phyloP scores from a whole-genome alignment of 495 filamentous ascomycete genomes.

The Friedmanniomyces simplex region DNA sequence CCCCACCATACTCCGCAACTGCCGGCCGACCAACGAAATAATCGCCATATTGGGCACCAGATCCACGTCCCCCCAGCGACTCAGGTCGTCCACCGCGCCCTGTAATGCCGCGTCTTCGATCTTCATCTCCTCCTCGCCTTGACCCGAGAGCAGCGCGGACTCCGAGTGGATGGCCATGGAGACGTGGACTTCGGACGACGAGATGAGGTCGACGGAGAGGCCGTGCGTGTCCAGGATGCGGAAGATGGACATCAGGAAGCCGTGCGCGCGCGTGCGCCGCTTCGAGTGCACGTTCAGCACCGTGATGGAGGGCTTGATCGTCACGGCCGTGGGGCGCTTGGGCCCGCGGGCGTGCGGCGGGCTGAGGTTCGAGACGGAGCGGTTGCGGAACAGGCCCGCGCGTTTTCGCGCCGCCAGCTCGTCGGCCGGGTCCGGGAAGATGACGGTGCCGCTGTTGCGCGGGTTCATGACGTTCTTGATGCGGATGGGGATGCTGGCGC shows the following conservation, averaged over 20 bases:
- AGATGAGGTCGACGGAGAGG: constrained; percentile 85
- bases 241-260: constrained; percentile 87
- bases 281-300: constrained; percentile 95
- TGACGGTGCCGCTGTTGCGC: constrained; percentile 72
- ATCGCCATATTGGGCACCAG: constrained; percentile 83
- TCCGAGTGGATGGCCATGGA: constrained; percentile 82
- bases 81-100: constrained; percentile 48
- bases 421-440: constrained; percentile 45
- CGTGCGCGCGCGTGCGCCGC: constrained; percentile 75
- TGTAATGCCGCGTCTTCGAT: constrained; percentile 29
- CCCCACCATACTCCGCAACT: constrained; percentile 92
- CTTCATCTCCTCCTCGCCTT: constrained; percentile 51
- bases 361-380: constrained; percentile 22
- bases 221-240: constrained; percentile 67
- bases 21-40: constrained; percentile 77
- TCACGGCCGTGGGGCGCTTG: constrained; percentile 72
- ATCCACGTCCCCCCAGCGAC: constrained; percentile 72
- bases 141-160: constrained; percentile 36
- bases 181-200: constrained; percentile 87
- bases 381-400: constrained; percentile 29
- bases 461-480: constrained; percentile 99
- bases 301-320: constrained; percentile 85
- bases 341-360: constrained; percentile 12
- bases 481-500: constrained; percentile 80
- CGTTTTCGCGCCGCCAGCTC: constrained; percentile 40